Evolutionary conservation across 148 eudicot genomes (phyloP).

Genomic region (Amaranthus palmeri): DNA sequence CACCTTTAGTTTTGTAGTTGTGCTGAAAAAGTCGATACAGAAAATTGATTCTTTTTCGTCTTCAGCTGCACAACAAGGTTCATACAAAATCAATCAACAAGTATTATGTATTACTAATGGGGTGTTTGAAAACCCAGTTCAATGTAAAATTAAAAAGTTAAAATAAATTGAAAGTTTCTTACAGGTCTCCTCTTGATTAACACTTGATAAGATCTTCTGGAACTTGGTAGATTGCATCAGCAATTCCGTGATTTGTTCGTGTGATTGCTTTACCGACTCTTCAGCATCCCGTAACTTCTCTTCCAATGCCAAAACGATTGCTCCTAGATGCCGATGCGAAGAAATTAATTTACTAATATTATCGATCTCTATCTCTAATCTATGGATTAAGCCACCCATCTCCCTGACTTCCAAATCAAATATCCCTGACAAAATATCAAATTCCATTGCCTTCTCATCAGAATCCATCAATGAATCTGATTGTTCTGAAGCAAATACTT

Average conservation of each 20-base stretch:
- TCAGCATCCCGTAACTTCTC: slow-evolving; percentile 58
- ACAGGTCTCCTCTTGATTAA: slow-evolving; percentile 43
- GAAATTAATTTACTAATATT: slow-evolving; percentile 38
- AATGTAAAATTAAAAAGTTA: neutral
- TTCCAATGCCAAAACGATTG: slow-evolving; percentile 34
- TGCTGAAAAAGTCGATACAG: slow-evolving; percentile 29
- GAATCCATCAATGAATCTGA: slow-evolving; percentile 34
- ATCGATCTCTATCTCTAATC: slow-evolving; percentile 43
- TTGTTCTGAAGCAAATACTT: slow-evolving; percentile 46
- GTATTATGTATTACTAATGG: neutral
- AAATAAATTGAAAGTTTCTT: slow-evolving; percentile 19
- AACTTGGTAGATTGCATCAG: slow-evolving; percentile 58
- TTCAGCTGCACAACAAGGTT: slow-evolving; percentile 35
- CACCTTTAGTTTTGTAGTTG: slow-evolving; percentile 49
- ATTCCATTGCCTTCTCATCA: slow-evolving; percentile 56
- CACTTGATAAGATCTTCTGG: slow-evolving; percentile 42
- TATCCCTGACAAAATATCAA: slow-evolving; percentile 65
- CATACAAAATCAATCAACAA: neutral
- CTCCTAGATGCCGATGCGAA: slow-evolving; percentile 41
- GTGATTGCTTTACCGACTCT: slow-evolving; percentile 61
- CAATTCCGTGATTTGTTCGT: slow-evolving; percentile 67
- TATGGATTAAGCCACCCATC: slow-evolving; percentile 39
- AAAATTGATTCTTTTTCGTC: slow-evolving; percentile 30
- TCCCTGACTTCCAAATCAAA: slow-evolving; percentile 69
- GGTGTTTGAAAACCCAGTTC: neutral